Base-by-base conservation (phyloP, 306 rosid species). In the Dalbergia cochinchinensis region DNA sequence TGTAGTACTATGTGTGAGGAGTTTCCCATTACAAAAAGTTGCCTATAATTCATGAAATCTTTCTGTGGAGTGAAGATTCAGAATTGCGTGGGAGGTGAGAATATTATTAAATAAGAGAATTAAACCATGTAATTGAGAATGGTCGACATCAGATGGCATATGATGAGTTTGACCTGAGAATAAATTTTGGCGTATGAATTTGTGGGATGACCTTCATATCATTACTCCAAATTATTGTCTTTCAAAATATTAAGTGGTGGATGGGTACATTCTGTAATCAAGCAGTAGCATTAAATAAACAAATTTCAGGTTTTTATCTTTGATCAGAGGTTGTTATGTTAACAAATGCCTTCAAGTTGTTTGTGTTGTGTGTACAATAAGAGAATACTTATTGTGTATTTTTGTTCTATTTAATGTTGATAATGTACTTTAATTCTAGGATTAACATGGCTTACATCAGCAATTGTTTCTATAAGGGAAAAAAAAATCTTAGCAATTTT, bases 221-320 rank as follows among this genome's bases (percentile, higher is more conserved):
- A 45, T 14, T 26, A 22, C 73, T 67, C 37, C 41, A 34, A 63
- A 60, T 47, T 47, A 47, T 47, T 47, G 4, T 47, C 53, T 47
- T 47, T 47, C 13, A 37, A 37, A 37, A 37, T 37, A 37, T 37
- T 37, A 37, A 4, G 5, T 4, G 3, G 18, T 66, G 54, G 54
- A 18, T 55, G 4, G 16, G 18, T 35, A 8, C 45, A 15, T 35
- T 35, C 37, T 0, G 69, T 34, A 14, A 33, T 35, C 11, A 67
- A 67, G 45, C 31, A 39, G 57, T 19, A 47, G 53, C 53, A 47
- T 67, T 68, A 68, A 45, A 42, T 47, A 47, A 68, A 68, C 59
- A 68, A 45, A 47, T 5, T 68, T 22, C 39, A 67, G 54, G 16
- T n/a, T 42, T 44, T 42, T 20, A 5, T 11, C 47, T 68, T 47